A percentile compares a stretch with the other conserved stretches of the same genome.
Evolutionary conservation across 176 grass and related monocot species (phyloP).

Genomic region (Pontederia paniculata): DNA sequence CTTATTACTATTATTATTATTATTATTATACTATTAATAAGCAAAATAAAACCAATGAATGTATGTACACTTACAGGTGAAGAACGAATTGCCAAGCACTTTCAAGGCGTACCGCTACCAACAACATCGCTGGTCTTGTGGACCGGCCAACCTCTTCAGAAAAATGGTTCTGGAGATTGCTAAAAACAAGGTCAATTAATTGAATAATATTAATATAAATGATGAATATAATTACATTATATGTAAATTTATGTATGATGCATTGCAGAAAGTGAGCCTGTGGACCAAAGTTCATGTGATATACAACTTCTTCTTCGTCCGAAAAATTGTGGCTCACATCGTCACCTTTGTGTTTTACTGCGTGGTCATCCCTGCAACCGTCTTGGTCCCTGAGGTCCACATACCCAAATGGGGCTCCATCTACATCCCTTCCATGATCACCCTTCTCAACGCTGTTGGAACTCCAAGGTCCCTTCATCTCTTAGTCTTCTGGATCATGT

Average conservation of each 20-base stretch:
- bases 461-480: constrained; percentile 11
- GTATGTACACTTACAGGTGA: not conserved
- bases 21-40: no score
- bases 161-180: constrained; percentile 7
- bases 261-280: constrained; percentile 1
- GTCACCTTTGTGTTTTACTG: constrained; percentile 11
- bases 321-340: constrained; percentile 9
- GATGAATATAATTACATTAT: not conserved
- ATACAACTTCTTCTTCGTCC: constrained; percentile 17
- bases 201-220: not conserved
- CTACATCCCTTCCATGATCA: constrained; percentile 8
- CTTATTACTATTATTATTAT: no score
- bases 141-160: constrained; percentile 8
- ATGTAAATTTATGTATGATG: no score
- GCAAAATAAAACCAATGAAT: not conserved
- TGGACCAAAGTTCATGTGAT: constrained; percentile 12
- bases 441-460: constrained; percentile 5
- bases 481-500: constrained; percentile 9
- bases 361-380: constrained; percentile 7
- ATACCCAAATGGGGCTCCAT: constrained; percentile 5
- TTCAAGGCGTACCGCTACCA: constrained; percentile 8
- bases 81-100: constrained; percentile 8
- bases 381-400: constrained; percentile 2
- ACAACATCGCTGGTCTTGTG: constrained; percentile 8
- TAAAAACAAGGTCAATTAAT: constrained; percentile 1